phyloP scores from a whole-genome alignment of 1,284 basidiomycete species.

The Amylostereum chailletii region DNA sequence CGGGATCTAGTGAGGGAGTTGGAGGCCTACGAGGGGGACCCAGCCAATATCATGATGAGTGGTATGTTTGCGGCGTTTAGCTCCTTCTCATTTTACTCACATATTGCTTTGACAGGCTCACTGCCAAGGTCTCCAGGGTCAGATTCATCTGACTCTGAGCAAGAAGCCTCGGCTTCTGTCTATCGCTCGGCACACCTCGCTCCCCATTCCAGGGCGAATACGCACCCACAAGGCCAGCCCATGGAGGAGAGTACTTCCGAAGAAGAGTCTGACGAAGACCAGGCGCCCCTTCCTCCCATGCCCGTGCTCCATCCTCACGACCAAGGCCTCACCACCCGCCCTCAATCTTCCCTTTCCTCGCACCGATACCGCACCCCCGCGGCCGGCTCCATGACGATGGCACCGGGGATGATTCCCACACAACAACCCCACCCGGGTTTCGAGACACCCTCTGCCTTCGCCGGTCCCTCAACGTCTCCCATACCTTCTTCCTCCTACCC shows the following conservation, averaged over 20 bases:
- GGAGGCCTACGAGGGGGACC: conserved; percentile 70
- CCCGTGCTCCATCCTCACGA: conserved; percentile 22
- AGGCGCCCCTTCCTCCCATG: conserved; percentile 29
- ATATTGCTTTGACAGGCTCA: conserved; percentile 27
- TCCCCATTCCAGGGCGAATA: conserved; percentile 12
- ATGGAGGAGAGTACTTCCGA: conserved; percentile 28
- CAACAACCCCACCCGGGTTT: conserved; percentile 64
- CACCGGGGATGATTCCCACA: conserved; percentile 43
- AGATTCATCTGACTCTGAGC: conserved; percentile 48
- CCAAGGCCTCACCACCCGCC: conserved; percentile 35
- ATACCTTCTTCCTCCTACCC: conserved; percentile 29
- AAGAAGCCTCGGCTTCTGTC: conserved; percentile 20
- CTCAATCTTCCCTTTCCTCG: conserved; percentile 65
- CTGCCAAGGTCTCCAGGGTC: conserved; percentile 42
- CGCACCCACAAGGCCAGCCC: conserved; percentile 3
- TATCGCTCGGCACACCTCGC: conserved; percentile 14
- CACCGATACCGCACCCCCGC: conserved; percentile 71
- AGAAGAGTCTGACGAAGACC: conserved; percentile 42
- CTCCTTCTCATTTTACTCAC: conserved; percentile 6
- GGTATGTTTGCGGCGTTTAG: conserved; percentile 35
- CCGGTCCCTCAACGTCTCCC: conserved; percentile 31
- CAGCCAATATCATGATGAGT: conserved; percentile 61
- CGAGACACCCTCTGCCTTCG: conserved; percentile 67
- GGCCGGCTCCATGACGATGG: conserved; percentile 47
- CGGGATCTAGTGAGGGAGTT: conserved; percentile 74